Conservation (phyloP, 352 stramenopile species). For the Peronospora destructor region DNA sequence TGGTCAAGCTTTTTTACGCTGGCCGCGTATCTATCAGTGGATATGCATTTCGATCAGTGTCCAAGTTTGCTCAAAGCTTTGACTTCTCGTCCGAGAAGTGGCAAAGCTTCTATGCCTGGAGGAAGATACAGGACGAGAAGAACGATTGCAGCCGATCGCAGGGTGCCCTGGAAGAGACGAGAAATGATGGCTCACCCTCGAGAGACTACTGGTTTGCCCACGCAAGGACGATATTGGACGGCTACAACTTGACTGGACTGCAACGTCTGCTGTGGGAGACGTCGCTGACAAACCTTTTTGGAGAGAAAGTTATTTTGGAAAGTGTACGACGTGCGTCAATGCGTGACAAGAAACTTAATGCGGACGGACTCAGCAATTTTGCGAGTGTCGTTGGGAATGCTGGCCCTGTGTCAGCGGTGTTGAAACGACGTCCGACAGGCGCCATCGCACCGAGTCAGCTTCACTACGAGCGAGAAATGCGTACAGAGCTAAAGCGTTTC, state of each 20-base stretch:
- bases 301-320: slow-evolving; percentile 51
- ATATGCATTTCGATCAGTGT: slow-evolving; percentile 77
- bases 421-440: slow-evolving; percentile 20
- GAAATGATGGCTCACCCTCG: slow-evolving; percentile 48
- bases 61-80: slow-evolving; percentile 77
- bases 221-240: slow-evolving; percentile 48
- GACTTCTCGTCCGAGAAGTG: slow-evolving; percentile 82
- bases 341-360: slow-evolving; percentile 9
- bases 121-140: slow-evolving; percentile 35
- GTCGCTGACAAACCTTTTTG: slow-evolving; percentile 61
- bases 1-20: slow-evolving; percentile 77
- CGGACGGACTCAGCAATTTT: slow-evolving; percentile 22
- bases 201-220: slow-evolving; percentile 73
- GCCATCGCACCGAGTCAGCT: slow-evolving; percentile 18
- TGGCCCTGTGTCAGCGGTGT: slow-evolving; percentile 13
- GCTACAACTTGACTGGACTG: slow-evolving; percentile 58
- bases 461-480: slow-evolving; percentile 28
- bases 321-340: slow-evolving; percentile 28
- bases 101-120: slow-evolving; percentile 67
- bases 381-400: slow-evolving; percentile 23
- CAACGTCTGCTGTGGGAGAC: slow-evolving; percentile 72
- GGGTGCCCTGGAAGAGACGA: slow-evolving; percentile 30
- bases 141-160: slow-evolving; percentile 28
- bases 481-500: slow-evolving; percentile 39
- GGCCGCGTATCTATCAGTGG: slow-evolving; percentile 69